phyloP scores from a whole-genome alignment of 1,139 yeast species.

The Protomyces inundatus region DNA sequence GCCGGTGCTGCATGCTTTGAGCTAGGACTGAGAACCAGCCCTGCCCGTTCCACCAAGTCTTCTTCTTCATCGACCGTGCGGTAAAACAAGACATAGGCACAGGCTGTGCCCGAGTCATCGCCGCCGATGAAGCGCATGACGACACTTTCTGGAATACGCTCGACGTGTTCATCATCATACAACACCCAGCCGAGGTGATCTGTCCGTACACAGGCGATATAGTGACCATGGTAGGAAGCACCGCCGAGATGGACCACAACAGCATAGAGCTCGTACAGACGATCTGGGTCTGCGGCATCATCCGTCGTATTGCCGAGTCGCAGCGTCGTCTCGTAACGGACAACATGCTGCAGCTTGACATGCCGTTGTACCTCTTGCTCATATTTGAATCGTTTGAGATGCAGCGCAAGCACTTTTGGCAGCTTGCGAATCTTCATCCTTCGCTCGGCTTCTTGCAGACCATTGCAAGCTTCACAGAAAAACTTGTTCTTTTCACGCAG shows the following conservation, averaged over 20 bases:
- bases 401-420: constrained; percentile 75
- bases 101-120: constrained; percentile 78
- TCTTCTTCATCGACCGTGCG: constrained; percentile 22
- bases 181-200: constrained; percentile 78
- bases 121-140: constrained; percentile 79
- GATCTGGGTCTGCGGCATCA: constrained; percentile 46
- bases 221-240: constrained; percentile 97
- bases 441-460: constrained; percentile 91
- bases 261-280: constrained; percentile 73
- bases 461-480: constrained; percentile 84
- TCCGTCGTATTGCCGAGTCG: constrained; percentile 71
- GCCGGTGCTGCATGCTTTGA: constrained; percentile 15
- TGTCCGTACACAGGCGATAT: constrained; percentile 78
- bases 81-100: constrained; percentile 86
- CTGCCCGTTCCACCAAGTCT: constrained; percentile 2
- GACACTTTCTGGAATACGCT: constrained; percentile 73
- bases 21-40: not conserved
- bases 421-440: constrained; percentile 74
- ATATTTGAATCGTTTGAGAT: constrained; percentile 85
- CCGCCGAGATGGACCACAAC: constrained; percentile 94
- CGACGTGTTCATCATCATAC: constrained; percentile 94
- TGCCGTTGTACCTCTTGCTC: constrained; percentile 75
- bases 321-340: constrained; percentile 70
- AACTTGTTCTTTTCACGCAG: constrained; percentile 84
- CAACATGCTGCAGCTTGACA: constrained; percentile 80